phyloP scores from a whole-genome alignment of 2,329 filamentous ascomycete genomes.

The Mycosphaerella sp. region DNA sequence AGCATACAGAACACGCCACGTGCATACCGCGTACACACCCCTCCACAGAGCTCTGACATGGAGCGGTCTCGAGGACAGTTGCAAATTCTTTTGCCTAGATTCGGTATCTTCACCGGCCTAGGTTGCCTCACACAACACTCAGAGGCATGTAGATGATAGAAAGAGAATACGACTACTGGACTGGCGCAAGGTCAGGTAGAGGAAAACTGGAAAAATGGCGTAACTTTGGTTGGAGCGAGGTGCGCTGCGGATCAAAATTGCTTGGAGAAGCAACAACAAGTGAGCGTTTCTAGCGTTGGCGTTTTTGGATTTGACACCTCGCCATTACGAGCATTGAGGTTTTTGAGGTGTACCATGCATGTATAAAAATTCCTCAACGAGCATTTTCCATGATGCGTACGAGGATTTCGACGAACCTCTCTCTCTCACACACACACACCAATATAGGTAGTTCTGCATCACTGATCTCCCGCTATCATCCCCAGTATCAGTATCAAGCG shows the following conservation, averaged over 20 bases:
- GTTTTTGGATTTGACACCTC: constrained; percentile 8
- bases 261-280: neutral
- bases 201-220: neutral
- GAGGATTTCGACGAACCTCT: too few relatives aligned
- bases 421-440: too few relatives aligned
- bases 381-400: neutral
- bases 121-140: too few relatives aligned
- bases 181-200: constrained; percentile 2
- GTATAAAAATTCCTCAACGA: neutral
- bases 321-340: constrained; percentile 8
- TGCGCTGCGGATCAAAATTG: neutral
- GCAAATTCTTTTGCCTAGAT: too few relatives aligned
- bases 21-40: neutral
- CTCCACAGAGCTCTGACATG: neutral
- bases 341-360: constrained; percentile 1
- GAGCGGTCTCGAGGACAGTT: neutral
- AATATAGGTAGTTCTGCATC: too few relatives aligned
- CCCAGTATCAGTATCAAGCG: too few relatives aligned
- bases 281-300: constrained; percentile 2
- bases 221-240: neutral
- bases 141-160: constrained; percentile 2
- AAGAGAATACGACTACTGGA: neutral
- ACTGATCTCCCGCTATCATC: too few relatives aligned
- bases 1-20: neutral
- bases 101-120: too few relatives aligned